Evolutionary conservation across 108 stramenopile genomes (phyloP).

Genomic region (Fragilariopsis cylindrus): DNA sequence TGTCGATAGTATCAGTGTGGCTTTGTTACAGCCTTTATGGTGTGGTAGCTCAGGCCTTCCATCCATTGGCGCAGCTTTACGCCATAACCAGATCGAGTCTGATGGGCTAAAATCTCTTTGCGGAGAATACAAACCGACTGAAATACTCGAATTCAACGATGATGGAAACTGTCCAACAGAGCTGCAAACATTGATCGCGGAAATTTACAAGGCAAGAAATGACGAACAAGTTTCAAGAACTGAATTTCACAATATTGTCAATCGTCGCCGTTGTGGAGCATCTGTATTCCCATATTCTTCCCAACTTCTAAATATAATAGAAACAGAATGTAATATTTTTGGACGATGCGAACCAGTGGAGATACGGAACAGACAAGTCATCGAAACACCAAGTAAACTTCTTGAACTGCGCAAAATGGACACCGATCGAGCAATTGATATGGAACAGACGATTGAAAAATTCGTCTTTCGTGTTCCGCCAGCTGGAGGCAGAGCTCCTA

Average conservation of each 20-base stretch:
- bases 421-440: slow-evolving; percentile 51
- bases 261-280: slow-evolving; percentile 52
- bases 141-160: neutral
- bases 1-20: slow-evolving; percentile 44
- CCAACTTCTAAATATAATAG: slow-evolving; percentile 32
- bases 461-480: slow-evolving; percentile 83
- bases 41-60: slow-evolving; percentile 53
- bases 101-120: slow-evolving; percentile 27
- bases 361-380: slow-evolving; percentile 33
- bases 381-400: slow-evolving; percentile 61
- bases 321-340: slow-evolving; percentile 45
- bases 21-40: slow-evolving; percentile 58
- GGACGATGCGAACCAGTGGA: slow-evolving; percentile 35
- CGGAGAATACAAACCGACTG: neutral
- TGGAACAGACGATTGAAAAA: slow-evolving; percentile 62
- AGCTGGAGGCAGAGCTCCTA: slow-evolving; percentile 52
- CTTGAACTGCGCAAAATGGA: slow-evolving; percentile 62
- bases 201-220: slow-evolving; percentile 34
- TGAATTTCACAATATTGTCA: slow-evolving; percentile 47
- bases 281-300: slow-evolving; percentile 53
- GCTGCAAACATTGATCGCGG: slow-evolving; percentile 38
- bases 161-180: slow-evolving; percentile 37
- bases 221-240: slow-evolving; percentile 31
- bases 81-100: slow-evolving; percentile 48
- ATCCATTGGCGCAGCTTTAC: slow-evolving; percentile 39